Evolutionary conservation across 768 basidiomycete genomes (phyloP).

Genomic region (Gloeopeniophorella convolvens): DNA sequence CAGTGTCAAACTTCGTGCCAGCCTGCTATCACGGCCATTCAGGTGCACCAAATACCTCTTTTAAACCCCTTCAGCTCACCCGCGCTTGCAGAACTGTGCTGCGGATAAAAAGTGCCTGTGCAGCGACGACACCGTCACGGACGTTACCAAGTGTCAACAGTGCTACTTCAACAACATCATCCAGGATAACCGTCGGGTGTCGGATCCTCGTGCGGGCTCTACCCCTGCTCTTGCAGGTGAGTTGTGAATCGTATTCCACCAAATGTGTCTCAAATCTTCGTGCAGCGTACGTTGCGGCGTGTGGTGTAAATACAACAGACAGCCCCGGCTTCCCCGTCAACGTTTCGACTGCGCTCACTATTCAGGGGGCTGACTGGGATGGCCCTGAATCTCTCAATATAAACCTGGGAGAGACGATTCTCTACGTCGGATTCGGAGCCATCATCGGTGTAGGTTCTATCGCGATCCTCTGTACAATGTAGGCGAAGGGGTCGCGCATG

Average conservation of each 20-base stretch:
- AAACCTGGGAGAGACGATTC: conserved; percentile 35
- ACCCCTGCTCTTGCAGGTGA: conserved; percentile 49
- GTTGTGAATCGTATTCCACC: conserved; percentile 17
- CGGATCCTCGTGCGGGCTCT: conserved; percentile 55
- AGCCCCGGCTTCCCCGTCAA: conserved; percentile 33
- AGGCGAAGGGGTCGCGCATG: not conserved
- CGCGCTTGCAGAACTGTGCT: conserved; percentile 35
- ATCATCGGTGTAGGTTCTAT: conserved; percentile 46
- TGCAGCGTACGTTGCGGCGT: conserved; percentile 51
- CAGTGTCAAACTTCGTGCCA: conserved; percentile 29
- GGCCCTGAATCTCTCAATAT: conserved; percentile 50
- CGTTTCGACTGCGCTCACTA: conserved; percentile 40
- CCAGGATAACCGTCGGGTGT: conserved; percentile 37
- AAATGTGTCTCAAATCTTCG: not conserved
- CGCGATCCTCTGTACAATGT: conserved; percentile 50
- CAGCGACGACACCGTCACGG: conserved; percentile 32
- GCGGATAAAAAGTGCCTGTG: conserved; percentile 50
- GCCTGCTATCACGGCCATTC: conserved; percentile 23
- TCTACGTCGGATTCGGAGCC: conserved; percentile 38
- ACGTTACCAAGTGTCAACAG: conserved; percentile 51
- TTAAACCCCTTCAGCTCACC: not conserved
- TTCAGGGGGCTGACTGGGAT: conserved; percentile 56
- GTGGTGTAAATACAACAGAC: conserved; percentile 31
- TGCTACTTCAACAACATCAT: conserved; percentile 61
- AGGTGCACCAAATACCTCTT: conserved; percentile 18